These are phyloP conservation scores for Cyberlindnera bimundalis DNA, from an alignment of 805 yeast genomes.

Conservation along the genomic window DNA sequence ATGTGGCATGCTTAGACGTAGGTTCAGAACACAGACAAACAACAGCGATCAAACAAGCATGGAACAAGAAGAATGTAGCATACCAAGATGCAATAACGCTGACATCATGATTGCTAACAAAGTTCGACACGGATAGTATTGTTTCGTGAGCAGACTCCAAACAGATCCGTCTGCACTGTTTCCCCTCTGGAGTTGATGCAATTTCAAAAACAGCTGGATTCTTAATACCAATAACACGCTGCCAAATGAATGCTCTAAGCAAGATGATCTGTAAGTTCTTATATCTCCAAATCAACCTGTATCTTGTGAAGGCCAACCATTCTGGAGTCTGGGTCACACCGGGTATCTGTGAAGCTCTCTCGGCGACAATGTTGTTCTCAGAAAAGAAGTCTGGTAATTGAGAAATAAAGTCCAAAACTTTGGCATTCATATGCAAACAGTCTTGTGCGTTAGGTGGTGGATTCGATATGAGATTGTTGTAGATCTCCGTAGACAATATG, in stretches of 20 bases:
- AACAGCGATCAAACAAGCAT: conserved; percentile 58
- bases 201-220: conserved; percentile 31
- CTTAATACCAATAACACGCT: conserved; percentile 41
- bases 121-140: conserved; percentile 45
- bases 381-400: conserved; percentile 46
- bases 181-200: conserved; percentile 40
- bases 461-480: conserved; percentile 43
- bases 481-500: conserved; percentile 44
- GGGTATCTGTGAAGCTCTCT: conserved; percentile 24
- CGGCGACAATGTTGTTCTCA: conserved; percentile 36
- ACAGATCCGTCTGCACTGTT: conserved; percentile 48
- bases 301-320: conserved; percentile 54
- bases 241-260: conserved; percentile 55
- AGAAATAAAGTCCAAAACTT: conserved; percentile 38
- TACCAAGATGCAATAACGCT: conserved; percentile 59
- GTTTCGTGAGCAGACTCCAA: conserved; percentile 50
- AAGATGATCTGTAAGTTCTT: conserved; percentile 52
- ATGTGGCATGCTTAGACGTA: conserved; percentile 38
- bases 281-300: conserved; percentile 55
- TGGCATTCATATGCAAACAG: conserved; percentile 44
- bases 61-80: conserved; percentile 59
- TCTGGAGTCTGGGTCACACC: conserved; percentile 32
- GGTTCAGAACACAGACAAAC: conserved; percentile 52
- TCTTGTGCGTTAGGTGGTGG: conserved; percentile 48
- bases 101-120: conserved; percentile 31